Evolutionary conservation across 805 yeast species (phyloP).

Genomic region (Jamesozyma hellenica): DNA sequence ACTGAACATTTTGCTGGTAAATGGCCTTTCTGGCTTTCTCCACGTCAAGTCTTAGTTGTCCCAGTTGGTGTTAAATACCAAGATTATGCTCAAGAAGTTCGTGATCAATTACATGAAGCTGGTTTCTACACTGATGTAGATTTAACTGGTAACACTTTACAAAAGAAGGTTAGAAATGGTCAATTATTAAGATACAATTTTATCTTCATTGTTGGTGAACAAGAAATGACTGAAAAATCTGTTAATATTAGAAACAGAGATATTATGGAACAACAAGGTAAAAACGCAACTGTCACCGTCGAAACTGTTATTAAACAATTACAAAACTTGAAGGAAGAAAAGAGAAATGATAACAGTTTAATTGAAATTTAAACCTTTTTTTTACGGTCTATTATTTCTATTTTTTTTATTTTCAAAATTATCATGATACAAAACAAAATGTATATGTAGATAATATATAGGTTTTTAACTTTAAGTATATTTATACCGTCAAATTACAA

Average conservation of each 20-base stretch:
- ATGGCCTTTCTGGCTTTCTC: constrained; percentile 99
- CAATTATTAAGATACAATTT: constrained; percentile 91
- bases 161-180: constrained; percentile 96
- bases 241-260: constrained; percentile 97
- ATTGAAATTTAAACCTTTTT: constrained; percentile 7
- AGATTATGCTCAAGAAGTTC: constrained; percentile 80
- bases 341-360: constrained; percentile 59
- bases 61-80: constrained; percentile 93
- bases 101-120: constrained; percentile 53
- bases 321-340: constrained; percentile 54
- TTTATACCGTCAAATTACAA: too few species aligned
- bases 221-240: constrained; percentile 65
- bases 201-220: constrained; percentile 94
- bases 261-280: constrained; percentile 83
- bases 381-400: too few species aligned
- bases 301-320: constrained; percentile 65
- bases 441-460: too few species aligned
- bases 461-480: too few species aligned
- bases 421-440: too few species aligned
- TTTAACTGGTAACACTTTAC: constrained; percentile 88
- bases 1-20: constrained; percentile 98
- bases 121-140: constrained; percentile 92
- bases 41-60: constrained; percentile 91
- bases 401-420: too few species aligned
- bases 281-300: constrained; percentile 71